These are phyloP conservation scores for Colletotrichum liriopes DNA, from an alignment of 2,329 filamentous ascomycete genomes.

Conservation along the genomic window DNA sequence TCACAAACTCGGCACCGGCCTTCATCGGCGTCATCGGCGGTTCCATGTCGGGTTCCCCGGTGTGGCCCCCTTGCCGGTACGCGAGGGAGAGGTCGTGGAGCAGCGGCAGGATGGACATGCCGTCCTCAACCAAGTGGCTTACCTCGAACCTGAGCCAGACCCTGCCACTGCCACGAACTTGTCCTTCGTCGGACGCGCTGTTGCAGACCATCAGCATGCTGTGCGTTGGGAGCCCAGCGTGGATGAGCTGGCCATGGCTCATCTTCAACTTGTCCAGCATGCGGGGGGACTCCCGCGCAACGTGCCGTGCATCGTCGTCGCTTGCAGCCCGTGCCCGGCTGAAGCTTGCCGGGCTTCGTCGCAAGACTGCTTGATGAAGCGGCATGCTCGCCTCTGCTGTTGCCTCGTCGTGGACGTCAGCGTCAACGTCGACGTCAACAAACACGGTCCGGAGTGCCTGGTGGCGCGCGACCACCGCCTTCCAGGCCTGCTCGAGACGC, in stretches of 20 bases:
- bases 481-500: background rate
- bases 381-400: background rate
- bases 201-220: background rate
- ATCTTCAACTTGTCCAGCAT: background rate
- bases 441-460: background rate
- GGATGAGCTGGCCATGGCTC: background rate
- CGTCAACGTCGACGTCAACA: background rate
- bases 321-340: background rate
- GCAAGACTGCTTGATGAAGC: background rate
- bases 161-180: background rate
- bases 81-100: background rate
- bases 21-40: background rate
- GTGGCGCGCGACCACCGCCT: conserved; percentile 1
- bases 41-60: no score
- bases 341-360: background rate
- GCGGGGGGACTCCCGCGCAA: background rate
- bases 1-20: background rate
- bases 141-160: background rate
- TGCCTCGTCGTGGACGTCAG: background rate
- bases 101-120: background rate
- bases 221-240: background rate
- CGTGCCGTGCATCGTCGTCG: background rate
- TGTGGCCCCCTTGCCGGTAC: background rate
- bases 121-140: background rate
- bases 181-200: background rate